Base-by-base conservation (phyloP, 225 moss, liverwort and hornwort genomes). In the Ulota crispa region DNA sequence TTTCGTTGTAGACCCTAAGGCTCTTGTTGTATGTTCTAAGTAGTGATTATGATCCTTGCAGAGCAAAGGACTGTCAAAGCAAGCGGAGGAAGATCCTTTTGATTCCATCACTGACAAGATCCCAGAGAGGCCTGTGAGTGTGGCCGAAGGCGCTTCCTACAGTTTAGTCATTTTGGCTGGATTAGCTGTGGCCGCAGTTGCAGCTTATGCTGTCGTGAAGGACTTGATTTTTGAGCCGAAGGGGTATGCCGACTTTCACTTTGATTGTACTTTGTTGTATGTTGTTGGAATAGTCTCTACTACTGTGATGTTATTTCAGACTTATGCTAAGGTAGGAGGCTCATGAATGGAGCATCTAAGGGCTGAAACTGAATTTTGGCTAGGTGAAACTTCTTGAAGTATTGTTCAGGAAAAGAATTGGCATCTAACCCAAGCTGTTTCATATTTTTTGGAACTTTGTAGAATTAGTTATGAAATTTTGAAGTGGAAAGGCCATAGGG, bases 101-200 rank as follows among this genome's bases (percentile, higher is more conserved):
- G 99, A 96, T 77, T 83, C 99, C 12, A 78, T 99, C 63, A 99
- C 99, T 30, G 99, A 99, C 86, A 99, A 96, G 86, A 93, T 99
- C 75, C 99, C 99, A 2, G 96, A 94, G 85, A 92, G 71, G 88
- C 96, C 99, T 73, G 96, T 99, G 82, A 92, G 78, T 71, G 96
- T 95, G 47, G 99, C 93, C 37, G 99, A 99, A 84, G 99, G 99
- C 52, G 99, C 96, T 47, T 94, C 94, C 56, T 99, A 99, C 88
- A 91, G 96, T 84, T 50, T 96, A 45, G 82, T 94, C 60, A 96
- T 96, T 80, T 83, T 99, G 73, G 83, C 96, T 31, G 99, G 99
- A 64, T 83, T 99, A 85, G 94, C 92, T 81, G 88, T 99, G 75
- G 96, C 94, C 80, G 99, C 81, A 57, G 89, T 94, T 68, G 94